A percentile compares a stretch with the other conserved stretches of the same genome.
Evolutionary conservation across 305 asterid species (phyloP).

Genomic region (Fraxinus sp.): DNA sequence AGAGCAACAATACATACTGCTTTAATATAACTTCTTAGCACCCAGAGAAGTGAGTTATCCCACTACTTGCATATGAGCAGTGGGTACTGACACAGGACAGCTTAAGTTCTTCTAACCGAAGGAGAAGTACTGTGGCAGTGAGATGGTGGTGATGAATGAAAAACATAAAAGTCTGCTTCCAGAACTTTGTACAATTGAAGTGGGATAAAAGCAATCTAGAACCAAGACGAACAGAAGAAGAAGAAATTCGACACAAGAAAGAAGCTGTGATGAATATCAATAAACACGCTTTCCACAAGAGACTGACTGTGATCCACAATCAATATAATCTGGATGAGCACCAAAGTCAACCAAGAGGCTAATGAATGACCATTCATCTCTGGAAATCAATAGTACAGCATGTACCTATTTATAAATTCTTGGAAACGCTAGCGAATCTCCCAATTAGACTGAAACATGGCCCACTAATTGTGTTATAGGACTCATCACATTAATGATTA

Average conservation of each 20-base stretch:
- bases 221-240: background rate
- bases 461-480: background rate
- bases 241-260: background rate
- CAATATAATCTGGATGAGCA: background rate
- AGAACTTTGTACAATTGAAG: background rate
- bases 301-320: background rate
- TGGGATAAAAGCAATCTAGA: background rate
- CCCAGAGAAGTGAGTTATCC: background rate
- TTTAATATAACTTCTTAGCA: background rate
- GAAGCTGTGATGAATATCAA: background rate
- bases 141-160: background rate
- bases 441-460: background rate
- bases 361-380: background rate
- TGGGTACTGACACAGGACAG: background rate
- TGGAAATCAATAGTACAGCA: background rate
- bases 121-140: background rate
- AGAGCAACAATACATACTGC: conserved; percentile 2
- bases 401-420: background rate
- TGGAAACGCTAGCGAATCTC: background rate
- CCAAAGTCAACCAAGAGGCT: background rate
- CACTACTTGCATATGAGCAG: background rate
- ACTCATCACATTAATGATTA: background rate
- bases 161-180: background rate
- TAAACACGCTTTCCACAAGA: background rate
- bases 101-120: background rate